Evolutionary conservation across 176 grass and related monocot genomes (phyloP), one percentile per base, ranked within the genome.

Genomic region (Cymbopogon citratus): DNA sequence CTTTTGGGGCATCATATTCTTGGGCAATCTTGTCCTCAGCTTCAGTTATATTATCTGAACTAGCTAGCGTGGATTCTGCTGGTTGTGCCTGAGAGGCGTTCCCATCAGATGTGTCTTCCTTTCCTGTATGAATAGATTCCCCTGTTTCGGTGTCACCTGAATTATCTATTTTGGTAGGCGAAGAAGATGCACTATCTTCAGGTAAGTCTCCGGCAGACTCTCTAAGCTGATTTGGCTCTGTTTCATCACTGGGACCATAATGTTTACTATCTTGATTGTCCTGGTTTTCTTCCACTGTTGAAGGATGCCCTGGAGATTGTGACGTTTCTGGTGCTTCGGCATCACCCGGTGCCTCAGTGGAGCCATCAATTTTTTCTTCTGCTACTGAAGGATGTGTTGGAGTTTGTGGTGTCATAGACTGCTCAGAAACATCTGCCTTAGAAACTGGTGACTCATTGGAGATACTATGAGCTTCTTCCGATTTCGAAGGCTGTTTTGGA

Each of bases 141-240:
- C 23, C 43, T 27, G 28, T 60, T 85, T 82, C 41, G 12, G 57
- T 87, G 78, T 64, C 44, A 81, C 49, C 69, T 62, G 77, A 82
- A 78, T 78, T 59, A 69, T 90, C 87, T 39, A 67, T 66, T 85
- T 89, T 88, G 84, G 72, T 56, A 81, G 80, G 82, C n/a, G 64
- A 87, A 83, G 73, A 41, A 11, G 83, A 56, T 73, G 64, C 33
- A 68, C 34, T 68, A 73, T 6, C 83, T 73, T 83, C 78, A 69
- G 60, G 34, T 74, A 70, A 85, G 57, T 87, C 85, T 63, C 67
- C 18, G 3, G 29, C 44, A 5, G 54, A 75, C 40, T 74, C 52
- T 80, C 35, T 66, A 81, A 59, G 28, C 80, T 91, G 74, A 64
- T 45, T 75, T 12, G 21, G 35, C 67, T 41, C 63, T 45, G 54